Base-by-base conservation (phyloP, 371 early-diverging fungal species). In the Mucor plumbeus region DNA sequence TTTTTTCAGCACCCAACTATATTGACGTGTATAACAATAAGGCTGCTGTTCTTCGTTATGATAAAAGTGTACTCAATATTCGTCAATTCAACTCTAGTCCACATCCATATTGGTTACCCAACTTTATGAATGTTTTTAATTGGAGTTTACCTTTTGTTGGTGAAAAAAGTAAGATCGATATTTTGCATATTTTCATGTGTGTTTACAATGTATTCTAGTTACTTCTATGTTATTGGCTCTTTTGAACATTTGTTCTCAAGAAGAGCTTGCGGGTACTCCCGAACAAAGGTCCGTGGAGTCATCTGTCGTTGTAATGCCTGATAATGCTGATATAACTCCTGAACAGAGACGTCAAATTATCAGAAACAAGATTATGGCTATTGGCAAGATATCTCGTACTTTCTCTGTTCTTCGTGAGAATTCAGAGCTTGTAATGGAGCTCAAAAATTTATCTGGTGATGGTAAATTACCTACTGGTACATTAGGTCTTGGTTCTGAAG, bases 71-170 rank as follows among this genome's bases (percentile, higher is more conserved):
- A 33, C 94, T 97, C 91, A 95, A 97, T 79, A 98, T 98, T 72
- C 90, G 96, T 31, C 94, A 96, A 72, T 96, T 94, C 76, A 86
- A 79, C 72, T 82, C 85, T 43, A 87, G 89, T 21, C 94, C 97
- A n/a, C 99, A 99, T 76, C 99, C 99, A 31, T 99, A 96, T 79
- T 95, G 95, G 92, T 74, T 98, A 41, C 97, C 97, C 9, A 97
- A 97, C 73, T 97, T 97, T 72, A 95, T 97, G 94, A 96, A 99
- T 77, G 97, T 95, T 5, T 97, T 99, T 67, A 94, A 94, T n/a
- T 99, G 99, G 99, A 95, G 94, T 39, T 78, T 99, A 67, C 99
- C 99, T 0, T 99, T 99, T 85, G 95, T 99, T 31, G 95, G 97
- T 36, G 98, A 99, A 83, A 98, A 99, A 77, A 94, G 94, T 94